Conservation (phyloP, 1,284 basidiomycete genomes). For the Ustilago xerochloae region DNA sequence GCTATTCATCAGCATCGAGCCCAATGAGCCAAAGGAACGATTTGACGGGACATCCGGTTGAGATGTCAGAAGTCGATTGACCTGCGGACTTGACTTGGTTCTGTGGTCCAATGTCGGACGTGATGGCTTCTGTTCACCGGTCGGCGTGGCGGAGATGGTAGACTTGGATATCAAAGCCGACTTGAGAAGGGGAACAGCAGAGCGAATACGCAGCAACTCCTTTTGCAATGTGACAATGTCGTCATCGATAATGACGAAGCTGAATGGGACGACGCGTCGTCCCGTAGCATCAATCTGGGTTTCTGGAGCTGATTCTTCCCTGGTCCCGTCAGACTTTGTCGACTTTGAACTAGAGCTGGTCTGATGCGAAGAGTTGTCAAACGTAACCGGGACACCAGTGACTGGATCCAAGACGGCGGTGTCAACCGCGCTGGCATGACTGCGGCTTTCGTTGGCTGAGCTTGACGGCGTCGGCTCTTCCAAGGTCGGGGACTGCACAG, state of each 20-base stretch:
- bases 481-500: background rate
- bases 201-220: constrained; percentile 54
- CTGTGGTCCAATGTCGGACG: constrained; percentile 41
- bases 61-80: constrained; percentile 36
- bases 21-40: constrained; percentile 30
- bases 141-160: background rate
- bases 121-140: background rate
- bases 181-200: constrained; percentile 50
- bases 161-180: constrained; percentile 41
- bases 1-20: constrained; percentile 13
- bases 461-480: background rate
- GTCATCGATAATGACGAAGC: constrained; percentile 59
- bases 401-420: constrained; percentile 58
- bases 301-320: background rate
- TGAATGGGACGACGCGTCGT: constrained; percentile 45
- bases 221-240: constrained; percentile 55
- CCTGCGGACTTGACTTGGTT: constrained; percentile 49
- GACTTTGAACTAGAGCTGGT: background rate
- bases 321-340: background rate
- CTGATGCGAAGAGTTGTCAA: constrained; percentile 22
- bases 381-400: constrained; percentile 51
- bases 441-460: background rate
- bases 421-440: background rate
- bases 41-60: constrained; percentile 14
- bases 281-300: constrained; percentile 12